Evolutionary conservation across 441 rosid species (phyloP).

Genomic region (Isatis lusitanica): DNA sequence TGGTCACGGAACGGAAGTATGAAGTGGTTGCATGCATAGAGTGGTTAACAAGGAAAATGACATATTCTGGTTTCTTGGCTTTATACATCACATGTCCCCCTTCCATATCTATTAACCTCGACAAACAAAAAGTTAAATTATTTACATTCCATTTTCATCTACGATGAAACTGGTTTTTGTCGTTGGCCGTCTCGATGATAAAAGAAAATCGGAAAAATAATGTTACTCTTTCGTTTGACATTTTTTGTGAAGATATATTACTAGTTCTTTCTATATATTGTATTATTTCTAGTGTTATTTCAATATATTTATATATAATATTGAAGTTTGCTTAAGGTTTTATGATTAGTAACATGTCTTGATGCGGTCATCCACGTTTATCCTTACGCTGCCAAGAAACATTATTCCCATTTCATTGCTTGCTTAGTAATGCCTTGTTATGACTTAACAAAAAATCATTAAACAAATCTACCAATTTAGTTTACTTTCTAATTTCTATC

Average conservation of each 20-base stretch:
- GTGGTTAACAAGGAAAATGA: constrained; percentile 3
- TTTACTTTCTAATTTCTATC: neutral
- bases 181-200: neutral
- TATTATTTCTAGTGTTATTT: neutral
- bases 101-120: neutral
- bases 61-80: neutral
- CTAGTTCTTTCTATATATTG: neutral
- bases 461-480: neutral
- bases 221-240: neutral
- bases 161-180: neutral
- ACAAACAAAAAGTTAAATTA: neutral
- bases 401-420: constrained; percentile 12
- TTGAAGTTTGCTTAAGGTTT: constrained; percentile 21
- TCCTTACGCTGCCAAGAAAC: constrained; percentile 9
- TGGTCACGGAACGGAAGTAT: constrained; percentile 10
- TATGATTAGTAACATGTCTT: constrained; percentile 31
- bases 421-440: constrained; percentile 5
- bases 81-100: neutral
- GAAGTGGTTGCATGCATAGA: neutral
- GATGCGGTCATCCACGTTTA: constrained; percentile 32
- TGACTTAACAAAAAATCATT: neutral
- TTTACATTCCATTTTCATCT: neutral
- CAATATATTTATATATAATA: neutral
- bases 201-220: neutral
- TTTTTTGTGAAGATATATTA: neutral